Conservation (phyloP, 1,139 yeast species). For the Sugiyamaella castrensis region DNA sequence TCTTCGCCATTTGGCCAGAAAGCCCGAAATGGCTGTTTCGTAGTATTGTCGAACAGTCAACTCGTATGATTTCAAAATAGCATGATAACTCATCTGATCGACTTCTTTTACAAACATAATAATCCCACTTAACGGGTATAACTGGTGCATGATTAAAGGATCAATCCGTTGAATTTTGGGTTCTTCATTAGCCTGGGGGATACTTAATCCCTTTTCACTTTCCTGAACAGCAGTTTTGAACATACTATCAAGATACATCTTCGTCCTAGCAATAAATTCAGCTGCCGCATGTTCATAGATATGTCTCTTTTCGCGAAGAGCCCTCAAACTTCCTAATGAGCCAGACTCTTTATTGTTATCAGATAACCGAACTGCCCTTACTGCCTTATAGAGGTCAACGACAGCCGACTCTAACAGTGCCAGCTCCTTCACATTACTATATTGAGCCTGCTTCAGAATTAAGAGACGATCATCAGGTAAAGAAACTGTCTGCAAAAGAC, state of each 20-base stretch:
- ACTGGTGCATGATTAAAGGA: constrained; percentile 20
- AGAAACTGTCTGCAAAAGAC: constrained; percentile 66
- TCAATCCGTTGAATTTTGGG: constrained; percentile 24
- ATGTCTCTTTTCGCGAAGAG: constrained; percentile 64
- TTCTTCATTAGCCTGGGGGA: constrained; percentile 17
- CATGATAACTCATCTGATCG: constrained; percentile 40
- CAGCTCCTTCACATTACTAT: constrained; percentile 49
- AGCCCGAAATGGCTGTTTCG: constrained; percentile 30
- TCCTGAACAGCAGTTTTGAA: constrained; percentile 37
- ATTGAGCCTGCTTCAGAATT: constrained; percentile 47
- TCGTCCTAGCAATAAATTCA: constrained; percentile 43
- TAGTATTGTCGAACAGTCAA: constrained; percentile 29
- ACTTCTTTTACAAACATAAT: constrained; percentile 64
- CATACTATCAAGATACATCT: constrained; percentile 44
- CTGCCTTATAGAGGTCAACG: constrained; percentile 59
- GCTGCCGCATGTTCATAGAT: constrained; percentile 58
- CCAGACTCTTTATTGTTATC: constrained; percentile 28
- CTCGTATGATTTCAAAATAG: constrained; percentile 39
- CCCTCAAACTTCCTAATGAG: constrained; percentile 66
- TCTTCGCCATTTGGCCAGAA: constrained; percentile 34
- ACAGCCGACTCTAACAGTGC: constrained; percentile 56
- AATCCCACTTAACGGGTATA: constrained; percentile 59
- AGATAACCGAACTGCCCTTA: constrained; percentile 33
- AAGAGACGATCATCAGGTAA: constrained; percentile 56
- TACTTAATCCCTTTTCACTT: constrained; percentile 16